Base-by-base conservation (phyloP, 345 rosid genomes). In the Eucalyptus viminalis region DNA sequence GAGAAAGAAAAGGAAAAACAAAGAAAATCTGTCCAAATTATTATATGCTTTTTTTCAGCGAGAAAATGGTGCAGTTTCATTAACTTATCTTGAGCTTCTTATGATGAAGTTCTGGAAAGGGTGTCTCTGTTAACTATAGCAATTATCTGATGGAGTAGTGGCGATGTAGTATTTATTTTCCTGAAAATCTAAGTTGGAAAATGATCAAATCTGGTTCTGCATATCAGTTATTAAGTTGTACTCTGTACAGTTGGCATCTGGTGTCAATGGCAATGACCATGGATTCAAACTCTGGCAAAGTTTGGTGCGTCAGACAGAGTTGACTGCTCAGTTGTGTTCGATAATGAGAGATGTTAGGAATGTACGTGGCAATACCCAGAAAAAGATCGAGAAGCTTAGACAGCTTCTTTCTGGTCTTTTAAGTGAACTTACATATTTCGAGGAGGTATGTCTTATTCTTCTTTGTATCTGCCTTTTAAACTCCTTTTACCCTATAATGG, bases 341-440 rank as follows among this genome's bases (percentile, higher is more conserved):
- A 95, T 98, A 89, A 96, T 90, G 89, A 95, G 96, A 93, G 99
- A 98, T 87, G 98, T 98, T 88, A 94, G 98, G 92, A 96, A 96
- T 92, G 99, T 98, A 88, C 94, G 99, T 86, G 99, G 99, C 93
- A 98, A 98, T 92, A 97, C 99, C 86, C 99, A 97, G 92, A 98
- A 97, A 89, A 98, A 97, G 93, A 98, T 95, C 89, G 99, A 98
- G 92, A 98, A 97, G 95, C 99, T 97, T 80, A 95, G 99, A 89
- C 99, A 98, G 92, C 98, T 98, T 91, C 97, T 98, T 86, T 93
- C 95, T 88, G 99, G 99, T 90, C 97, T 97, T 89, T 98, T 97
- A 80, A 97, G 99, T 89, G 98, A 98, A 91, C 99, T 98, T 87
- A 96, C 98, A 88, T 96, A 97, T 93, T 98, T 98, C 92, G 99